Evolutionary conservation across 192 early-diverging fungal genomes (phyloP).

Genomic region (Umbelopsis sp.): DNA sequence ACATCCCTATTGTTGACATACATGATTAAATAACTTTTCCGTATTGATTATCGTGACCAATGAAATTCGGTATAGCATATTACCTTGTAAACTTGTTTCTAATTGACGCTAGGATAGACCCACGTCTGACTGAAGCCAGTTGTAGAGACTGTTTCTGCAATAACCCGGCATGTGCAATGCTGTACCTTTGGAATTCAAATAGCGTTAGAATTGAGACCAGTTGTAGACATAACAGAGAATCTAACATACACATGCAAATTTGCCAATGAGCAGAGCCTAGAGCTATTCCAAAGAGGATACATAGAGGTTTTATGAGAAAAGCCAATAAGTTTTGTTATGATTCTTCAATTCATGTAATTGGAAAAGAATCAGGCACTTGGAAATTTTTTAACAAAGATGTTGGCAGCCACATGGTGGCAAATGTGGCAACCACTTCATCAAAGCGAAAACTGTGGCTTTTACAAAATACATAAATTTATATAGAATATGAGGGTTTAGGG

Average conservation of each 20-base stretch:
- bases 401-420: not conserved
- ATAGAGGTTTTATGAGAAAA: not conserved
- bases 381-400: not conserved
- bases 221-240: not conserved
- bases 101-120: not conserved
- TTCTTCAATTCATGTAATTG: not conserved
- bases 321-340: not conserved
- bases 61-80: not conserved
- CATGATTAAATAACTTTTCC: not conserved
- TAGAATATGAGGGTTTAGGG: not conserved
- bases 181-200: not conserved
- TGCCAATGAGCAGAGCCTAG: not conserved
- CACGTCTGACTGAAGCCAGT: not conserved
- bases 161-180: not conserved
- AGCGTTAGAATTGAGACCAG: not conserved
- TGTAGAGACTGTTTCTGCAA: not conserved
- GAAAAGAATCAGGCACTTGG: not conserved
- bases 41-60: not conserved
- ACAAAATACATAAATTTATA: not conserved
- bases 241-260: not conserved
- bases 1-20: not conserved
- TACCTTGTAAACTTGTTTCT: not conserved
- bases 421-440: not conserved
- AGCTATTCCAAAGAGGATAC: not conserved
- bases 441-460: no score